Percentiles rank a stretch among this genome's conserved stretches.
phyloP scores from a whole-genome alignment of 2,329 filamentous ascomycete species.

The Colletotrichum chrysophilum region DNA sequence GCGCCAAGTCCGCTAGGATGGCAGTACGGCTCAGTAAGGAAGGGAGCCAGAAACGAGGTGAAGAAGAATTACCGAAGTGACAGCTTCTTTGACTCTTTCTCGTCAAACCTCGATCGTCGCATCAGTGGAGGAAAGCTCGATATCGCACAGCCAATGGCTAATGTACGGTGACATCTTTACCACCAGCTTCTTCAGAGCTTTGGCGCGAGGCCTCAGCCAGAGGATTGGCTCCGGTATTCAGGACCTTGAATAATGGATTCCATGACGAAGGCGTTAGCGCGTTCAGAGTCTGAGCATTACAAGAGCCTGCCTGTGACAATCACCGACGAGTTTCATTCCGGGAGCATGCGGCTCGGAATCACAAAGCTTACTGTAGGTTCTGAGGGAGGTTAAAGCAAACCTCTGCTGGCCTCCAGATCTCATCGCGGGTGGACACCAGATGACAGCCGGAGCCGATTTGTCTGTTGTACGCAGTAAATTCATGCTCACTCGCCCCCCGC shows the following conservation, averaged over 20 bases:
- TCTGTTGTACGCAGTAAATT: neutral
- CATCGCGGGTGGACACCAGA: neutral
- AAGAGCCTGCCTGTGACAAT: neutral
- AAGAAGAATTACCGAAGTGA: neutral
- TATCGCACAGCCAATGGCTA: constrained; percentile 14
- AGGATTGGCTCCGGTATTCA: neutral
- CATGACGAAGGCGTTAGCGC: neutral
- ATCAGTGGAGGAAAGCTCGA: constrained; percentile 2
- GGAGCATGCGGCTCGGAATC: neutral
- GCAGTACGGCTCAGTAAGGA: neutral
- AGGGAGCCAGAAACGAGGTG: neutral
- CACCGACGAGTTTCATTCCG: neutral
- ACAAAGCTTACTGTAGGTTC: neutral
- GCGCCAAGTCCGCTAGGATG: neutral
- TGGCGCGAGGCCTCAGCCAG: neutral
- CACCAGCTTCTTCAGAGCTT: neutral
- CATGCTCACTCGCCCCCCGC: neutral
- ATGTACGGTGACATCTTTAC: constrained; percentile 14
- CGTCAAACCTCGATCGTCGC: constrained; percentile 19
- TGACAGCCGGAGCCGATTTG: neutral
- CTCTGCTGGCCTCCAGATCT: neutral
- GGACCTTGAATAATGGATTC: neutral
- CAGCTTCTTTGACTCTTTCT: neutral
- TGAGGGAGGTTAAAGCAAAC: neutral
- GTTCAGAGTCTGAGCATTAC: neutral